Evolutionary conservation across 2,329 filamentous ascomycete species (phyloP), one percentile per base, ranked within the genome.

Genomic region (Fusarium sp.): DNA sequence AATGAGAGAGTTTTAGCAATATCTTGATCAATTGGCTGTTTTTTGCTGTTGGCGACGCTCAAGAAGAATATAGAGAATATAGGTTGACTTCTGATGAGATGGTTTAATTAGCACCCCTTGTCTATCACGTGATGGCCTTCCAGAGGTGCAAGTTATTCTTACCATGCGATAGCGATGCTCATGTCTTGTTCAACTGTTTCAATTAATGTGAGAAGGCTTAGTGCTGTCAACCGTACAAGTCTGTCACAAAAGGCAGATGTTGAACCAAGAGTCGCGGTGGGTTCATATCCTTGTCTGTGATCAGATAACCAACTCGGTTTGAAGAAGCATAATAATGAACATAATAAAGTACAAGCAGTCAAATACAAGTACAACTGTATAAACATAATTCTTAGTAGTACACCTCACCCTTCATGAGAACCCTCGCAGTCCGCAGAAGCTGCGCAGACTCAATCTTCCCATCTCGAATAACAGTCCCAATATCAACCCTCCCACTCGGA

Each of bases 361-460:
- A 13, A 13, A 14, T 17, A 10, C 17, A 37, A 32, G 19, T 20
- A 35, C 8, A n/a, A 7, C 6, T 20, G 11, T 30, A 6, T 30
- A 30, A 30, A 30, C 11, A 39, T 9, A 20, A 4, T 15, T 7
- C 13, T 67, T 58, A 81, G 60, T 83, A 86, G 46, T 79, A 83
- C 4, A 85, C 80, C 6, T 80, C 71, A 0, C 84, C 84, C 60
- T 82, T 82, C 83, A 86, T 86, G 65, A 86, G 45, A 6, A 84
- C 74, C 50, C 82, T 79, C 9, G 82, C 83, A 0, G 84, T 86
- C 20, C 83, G 77, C 62, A 82, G 75, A 28, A 86, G 66, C 58
- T 82, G 79, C 0, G 83, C 84, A 17, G 80, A 82, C 52, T 78
- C 71, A 20, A 86, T 78, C 40, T 74, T 69, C 0, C 81, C 83